Evolutionary conservation across 176 grass and related monocot species (phyloP).

Genomic region (Canna indica): DNA sequence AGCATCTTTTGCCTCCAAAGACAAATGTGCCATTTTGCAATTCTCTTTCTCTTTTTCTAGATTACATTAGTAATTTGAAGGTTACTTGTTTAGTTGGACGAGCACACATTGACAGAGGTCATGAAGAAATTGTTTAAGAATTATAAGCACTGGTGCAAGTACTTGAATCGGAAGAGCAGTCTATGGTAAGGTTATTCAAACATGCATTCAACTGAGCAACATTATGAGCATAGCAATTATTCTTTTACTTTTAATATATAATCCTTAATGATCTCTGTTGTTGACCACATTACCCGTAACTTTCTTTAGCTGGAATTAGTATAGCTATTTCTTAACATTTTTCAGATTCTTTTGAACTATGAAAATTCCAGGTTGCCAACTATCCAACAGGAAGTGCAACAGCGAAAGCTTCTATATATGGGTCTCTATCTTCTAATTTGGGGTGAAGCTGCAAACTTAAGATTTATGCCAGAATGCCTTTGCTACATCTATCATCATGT

Average conservation of each 20-base stretch:
- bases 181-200: conserved; percentile 47
- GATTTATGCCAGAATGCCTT: conserved; percentile 94
- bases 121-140: conserved; percentile 98
- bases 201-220: background rate
- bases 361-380: conserved; percentile 64
- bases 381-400: conserved; percentile 93
- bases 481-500: conserved; percentile 99
- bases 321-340: conserved; percentile 5
- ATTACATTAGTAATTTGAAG: background rate
- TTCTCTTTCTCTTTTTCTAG: background rate
- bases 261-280: background rate
- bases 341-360: background rate
- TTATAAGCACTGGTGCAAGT: conserved; percentile 94
- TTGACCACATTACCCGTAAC: background rate
- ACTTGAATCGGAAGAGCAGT: conserved; percentile 79
- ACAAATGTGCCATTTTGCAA: background rate
- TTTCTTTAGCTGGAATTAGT: background rate
- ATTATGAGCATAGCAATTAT: background rate
- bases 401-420: conserved; percentile 94
- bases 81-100: conserved; percentile 48
- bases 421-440: conserved; percentile 97
- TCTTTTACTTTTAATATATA: background rate
- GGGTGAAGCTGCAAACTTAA: conserved; percentile 91
- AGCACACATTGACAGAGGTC: conserved; percentile 48
- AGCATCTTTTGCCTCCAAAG: background rate